These are phyloP conservation scores for Cordyceps javanica DNA, from an alignment of 2,329 filamentous ascomycete genomes.

Conservation along the genomic window DNA sequence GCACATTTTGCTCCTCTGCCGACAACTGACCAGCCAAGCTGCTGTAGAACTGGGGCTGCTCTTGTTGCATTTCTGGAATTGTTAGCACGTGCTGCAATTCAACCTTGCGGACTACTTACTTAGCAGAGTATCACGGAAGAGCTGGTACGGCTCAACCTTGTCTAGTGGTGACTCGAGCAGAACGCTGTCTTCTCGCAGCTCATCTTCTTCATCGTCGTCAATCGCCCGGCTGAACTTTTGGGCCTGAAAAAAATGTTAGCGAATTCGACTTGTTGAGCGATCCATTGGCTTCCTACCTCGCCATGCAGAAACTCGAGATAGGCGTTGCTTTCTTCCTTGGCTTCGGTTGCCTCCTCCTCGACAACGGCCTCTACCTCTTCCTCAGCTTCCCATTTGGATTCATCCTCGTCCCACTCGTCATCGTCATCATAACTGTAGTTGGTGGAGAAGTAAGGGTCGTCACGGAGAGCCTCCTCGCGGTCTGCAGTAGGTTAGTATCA, in stretches of 20 bases:
- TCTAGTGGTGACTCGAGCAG: constrained; percentile 91
- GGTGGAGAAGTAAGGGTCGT: constrained; percentile 70
- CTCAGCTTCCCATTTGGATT: constrained; percentile 72
- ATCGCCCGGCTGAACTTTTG: constrained; percentile 72
- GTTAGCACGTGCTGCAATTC: background rate
- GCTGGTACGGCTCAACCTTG: constrained; percentile 86
- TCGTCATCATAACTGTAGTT: constrained; percentile 65
- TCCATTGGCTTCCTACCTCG: constrained; percentile 52
- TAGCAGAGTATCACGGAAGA: constrained; percentile 77
- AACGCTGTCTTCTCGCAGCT: constrained; percentile 87
- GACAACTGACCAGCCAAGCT: constrained; percentile 72
- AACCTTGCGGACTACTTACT: constrained; percentile 51
- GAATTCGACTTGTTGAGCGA: background rate
- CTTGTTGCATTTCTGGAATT: constrained; percentile 70
- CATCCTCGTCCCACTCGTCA: constrained; percentile 78
- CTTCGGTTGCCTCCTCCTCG: constrained; percentile 58
- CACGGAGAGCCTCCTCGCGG: constrained; percentile 85
- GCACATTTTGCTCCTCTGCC: constrained; percentile 71
- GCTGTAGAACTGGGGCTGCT: constrained; percentile 84
- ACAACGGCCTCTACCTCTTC: constrained; percentile 54
- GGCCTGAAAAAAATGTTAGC: constrained; percentile 50
- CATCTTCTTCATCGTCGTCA: constrained; percentile 70
- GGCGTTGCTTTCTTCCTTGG: constrained; percentile 84
- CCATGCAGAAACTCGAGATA: constrained; percentile 95
- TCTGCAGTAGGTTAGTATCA: constrained; percentile 42